Base-by-base conservation (phyloP, 805 yeast genomes). In the Wickerhamomyces chambardii region DNA sequence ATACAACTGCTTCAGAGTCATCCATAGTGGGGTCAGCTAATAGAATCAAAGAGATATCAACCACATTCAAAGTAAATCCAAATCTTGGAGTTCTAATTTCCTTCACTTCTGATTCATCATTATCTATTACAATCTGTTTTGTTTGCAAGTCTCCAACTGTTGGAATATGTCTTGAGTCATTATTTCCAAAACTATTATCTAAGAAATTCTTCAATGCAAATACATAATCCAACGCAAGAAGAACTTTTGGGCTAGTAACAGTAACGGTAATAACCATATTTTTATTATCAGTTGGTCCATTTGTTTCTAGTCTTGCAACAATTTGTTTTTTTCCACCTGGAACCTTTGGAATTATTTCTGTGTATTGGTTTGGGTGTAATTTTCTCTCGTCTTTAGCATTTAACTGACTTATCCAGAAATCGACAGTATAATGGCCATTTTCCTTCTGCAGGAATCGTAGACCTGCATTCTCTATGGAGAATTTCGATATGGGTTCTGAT, bases 1-100 rank as follows among this genome's bases (percentile, higher is more conserved):
- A 81, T 2, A 90, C 96, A 40, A 90, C 71, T 0, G 97, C 97
- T 47, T 89, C 95, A 0, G 95, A 75, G 40, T 77, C 68, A 3
- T 58, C 52, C 7, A 68, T 63, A 1, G 79, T 68, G 0, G 95
- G 84, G 52, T 90, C 84, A 0, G 95, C 95, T 30, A 92, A 58
- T 22, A 92, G 58, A 15, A 85, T 75, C 15, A 90, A 64, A 0
- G 95, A 84, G 1, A 90, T 78, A 36, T 85, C 80, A 6, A 78
- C 75, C 29, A 92, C 58, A 48, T 84, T 86, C 27, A 90, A 51
- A 1, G 84, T 69, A 41, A 70, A 73, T 0, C 76, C 78, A 17
- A 75, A 31, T 22, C 51, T 47, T 10, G 33, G 21, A 8, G 36
- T 17, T 3, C 16, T 36, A 15, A 36, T 5, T 6, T 32, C 31